A percentile compares a stretch with the other conserved stretches of the same genome.
Conservation (phyloP, 176 grass and related monocot genomes). For the Bromus sterilis region DNA sequence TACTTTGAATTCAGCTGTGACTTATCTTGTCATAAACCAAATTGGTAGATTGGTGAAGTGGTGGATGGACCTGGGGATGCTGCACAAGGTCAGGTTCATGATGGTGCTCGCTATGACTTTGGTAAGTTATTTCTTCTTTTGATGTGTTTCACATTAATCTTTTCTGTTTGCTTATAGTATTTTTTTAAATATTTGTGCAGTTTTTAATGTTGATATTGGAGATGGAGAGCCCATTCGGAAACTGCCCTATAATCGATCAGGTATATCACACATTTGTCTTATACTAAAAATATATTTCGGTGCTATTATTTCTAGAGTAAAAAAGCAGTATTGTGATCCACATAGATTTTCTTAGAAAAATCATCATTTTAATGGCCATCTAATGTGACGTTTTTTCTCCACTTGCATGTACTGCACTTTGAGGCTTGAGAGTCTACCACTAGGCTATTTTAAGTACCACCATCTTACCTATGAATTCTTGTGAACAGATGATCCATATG, state of each 20-base stretch:
- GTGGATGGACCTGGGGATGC: slow-evolving; percentile 80
- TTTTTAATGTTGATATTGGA: slow-evolving; percentile 99
- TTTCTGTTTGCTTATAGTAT: slow-evolving; percentile 22
- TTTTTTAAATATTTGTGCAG: slow-evolving; percentile 28
- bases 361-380: background rate
- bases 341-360: background rate
- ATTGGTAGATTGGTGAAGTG: slow-evolving; percentile 72
- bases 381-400: background rate
- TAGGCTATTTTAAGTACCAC: background rate
- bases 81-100: slow-evolving; percentile 56
- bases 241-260: slow-evolving; percentile 89
- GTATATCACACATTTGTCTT: slow-evolving; percentile 28
- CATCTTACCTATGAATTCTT: background rate
- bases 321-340: background rate
- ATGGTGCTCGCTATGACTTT: slow-evolving; percentile 82
- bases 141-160: background rate
- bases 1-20: background rate
- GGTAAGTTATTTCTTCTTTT: slow-evolving; percentile 44
- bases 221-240: slow-evolving; percentile 89
- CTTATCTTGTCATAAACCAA: slow-evolving; percentile 12
- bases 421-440: background rate
- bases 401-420: background rate
- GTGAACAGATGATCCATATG: slow-evolving; percentile 81
- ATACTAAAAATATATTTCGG: background rate
- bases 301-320: slow-evolving; percentile 9